These are phyloP conservation scores for Pseudopediastrum boryanum DNA, from an alignment of 139 green algal genomes.

Conservation along the genomic window DNA sequence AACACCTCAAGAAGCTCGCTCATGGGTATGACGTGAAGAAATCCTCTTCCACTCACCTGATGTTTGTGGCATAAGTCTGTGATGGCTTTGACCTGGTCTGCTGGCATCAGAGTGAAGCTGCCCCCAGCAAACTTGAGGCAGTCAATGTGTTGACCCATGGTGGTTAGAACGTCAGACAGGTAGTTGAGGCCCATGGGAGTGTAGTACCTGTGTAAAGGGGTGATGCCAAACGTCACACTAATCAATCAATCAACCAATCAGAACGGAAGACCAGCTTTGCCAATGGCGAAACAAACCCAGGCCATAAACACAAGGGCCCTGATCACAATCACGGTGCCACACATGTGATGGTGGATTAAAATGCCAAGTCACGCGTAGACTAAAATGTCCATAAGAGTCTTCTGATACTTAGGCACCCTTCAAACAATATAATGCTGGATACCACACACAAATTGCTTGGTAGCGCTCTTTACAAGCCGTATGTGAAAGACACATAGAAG, in stretches of 20 bases:
- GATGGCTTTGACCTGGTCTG: not conserved
- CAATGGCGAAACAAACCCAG: no score
- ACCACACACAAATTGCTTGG: no score
- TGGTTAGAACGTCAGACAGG: constrained; percentile 15
- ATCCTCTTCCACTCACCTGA: not conserved
- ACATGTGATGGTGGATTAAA: not conserved
- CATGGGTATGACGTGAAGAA: not conserved
- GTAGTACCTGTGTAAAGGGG: not conserved
- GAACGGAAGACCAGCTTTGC: no score
- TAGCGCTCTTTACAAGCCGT: no score
- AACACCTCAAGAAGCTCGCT: not conserved
- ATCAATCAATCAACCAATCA: no score
- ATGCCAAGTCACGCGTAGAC: not conserved
- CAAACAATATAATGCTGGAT: no score
- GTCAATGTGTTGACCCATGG: constrained; percentile 32
- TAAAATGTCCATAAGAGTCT: no score
- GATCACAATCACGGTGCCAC: no score
- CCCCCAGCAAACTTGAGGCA: constrained; percentile 39
- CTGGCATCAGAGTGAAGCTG: constrained; percentile 6
- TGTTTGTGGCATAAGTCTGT: constrained; percentile 3
- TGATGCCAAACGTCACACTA: not conserved
- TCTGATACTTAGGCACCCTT: no score
- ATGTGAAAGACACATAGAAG: no score
- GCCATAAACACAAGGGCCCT: no score
- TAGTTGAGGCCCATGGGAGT: not conserved